phyloP scores from a whole-genome alignment of 345 rosid species.

The Brassica incana region DNA sequence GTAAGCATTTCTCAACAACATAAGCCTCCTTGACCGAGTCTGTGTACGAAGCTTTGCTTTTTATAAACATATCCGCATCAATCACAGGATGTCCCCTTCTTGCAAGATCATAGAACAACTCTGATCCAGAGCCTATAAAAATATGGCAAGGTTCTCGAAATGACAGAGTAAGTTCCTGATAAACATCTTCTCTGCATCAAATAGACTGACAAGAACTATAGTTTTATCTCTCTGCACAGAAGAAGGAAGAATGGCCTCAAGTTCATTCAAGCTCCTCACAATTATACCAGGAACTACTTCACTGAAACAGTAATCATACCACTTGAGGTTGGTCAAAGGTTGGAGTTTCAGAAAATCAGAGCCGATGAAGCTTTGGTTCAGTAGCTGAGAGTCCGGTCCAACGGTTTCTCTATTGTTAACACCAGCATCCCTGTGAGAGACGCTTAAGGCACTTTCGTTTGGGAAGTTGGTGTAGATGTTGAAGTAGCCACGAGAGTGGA shows the following conservation, averaged over 20 bases:
- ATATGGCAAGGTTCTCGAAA: constrained; percentile 60
- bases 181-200: constrained; percentile 48
- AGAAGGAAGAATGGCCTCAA: constrained; percentile 52
- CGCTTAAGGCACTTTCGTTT: constrained; percentile 73
- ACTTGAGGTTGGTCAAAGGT: constrained; percentile 68
- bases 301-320: constrained; percentile 92
- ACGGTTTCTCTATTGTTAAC: constrained; percentile 81
- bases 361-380: constrained; percentile 49
- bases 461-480: constrained; percentile 76
- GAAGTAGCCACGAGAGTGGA: constrained; percentile 76
- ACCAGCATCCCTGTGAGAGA: constrained; percentile 93
- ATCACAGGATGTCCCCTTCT: constrained; percentile 87
- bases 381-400: constrained; percentile 81
- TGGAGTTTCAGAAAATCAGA: constrained; percentile 47
- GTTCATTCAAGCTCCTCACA: constrained; percentile 57
- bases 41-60: background rate
- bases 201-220: constrained; percentile 62
- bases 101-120: constrained; percentile 66
- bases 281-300: constrained; percentile 77
- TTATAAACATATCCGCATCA: constrained; percentile 48
- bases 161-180: constrained; percentile 78
- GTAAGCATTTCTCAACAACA: constrained; percentile 59
- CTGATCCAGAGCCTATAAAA: constrained; percentile 59
- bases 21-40: constrained; percentile 32
- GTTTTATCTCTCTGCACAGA: constrained; percentile 54